Conservation (phyloP, 306 rosid genomes). For the Carpinus fangiana region DNA sequence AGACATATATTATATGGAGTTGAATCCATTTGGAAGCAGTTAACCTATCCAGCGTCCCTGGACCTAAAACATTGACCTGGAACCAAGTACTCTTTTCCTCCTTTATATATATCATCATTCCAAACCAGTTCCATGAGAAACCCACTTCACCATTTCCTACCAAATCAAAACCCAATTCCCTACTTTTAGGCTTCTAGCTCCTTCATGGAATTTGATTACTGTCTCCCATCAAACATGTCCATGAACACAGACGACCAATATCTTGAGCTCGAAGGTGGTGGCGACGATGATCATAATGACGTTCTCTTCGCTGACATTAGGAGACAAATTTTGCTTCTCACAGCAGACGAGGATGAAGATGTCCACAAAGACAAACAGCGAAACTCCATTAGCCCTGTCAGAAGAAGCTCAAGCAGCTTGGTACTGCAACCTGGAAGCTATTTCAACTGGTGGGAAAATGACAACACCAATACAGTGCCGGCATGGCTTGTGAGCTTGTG, state of each 20-base stretch:
- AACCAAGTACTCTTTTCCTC: conserved; percentile 4
- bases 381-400: conserved; percentile 1
- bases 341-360: conserved; percentile 51
- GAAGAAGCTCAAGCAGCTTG: conserved; percentile 9
- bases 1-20: conserved; percentile 43
- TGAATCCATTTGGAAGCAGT: conserved; percentile 37
- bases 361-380: conserved; percentile 26
- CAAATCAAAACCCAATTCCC: background rate
- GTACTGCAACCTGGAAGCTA: conserved; percentile 5
- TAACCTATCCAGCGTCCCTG: conserved; percentile 13
- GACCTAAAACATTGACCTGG: conserved; percentile 37
- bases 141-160: conserved; percentile 15
- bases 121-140: background rate
- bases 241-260: conserved; percentile 23
- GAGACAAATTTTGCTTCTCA: conserved; percentile 62
- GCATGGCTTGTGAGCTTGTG: conserved; percentile 49
- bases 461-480: conserved; percentile 33
- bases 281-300: conserved; percentile 47
- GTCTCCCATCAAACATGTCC: conserved; percentile 26
- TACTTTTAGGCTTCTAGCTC: background rate
- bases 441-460: conserved; percentile 37
- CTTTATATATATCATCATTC: conserved; percentile 26
- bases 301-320: conserved; percentile 61
- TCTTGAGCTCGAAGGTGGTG: conserved; percentile 28
- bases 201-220: conserved; percentile 1